Percentiles rank a stretch among this genome's conserved stretches.
Evolutionary conservation across 495 filamentous ascomycete genomes (phyloP).

Genomic region (Penicillium steckii): DNA sequence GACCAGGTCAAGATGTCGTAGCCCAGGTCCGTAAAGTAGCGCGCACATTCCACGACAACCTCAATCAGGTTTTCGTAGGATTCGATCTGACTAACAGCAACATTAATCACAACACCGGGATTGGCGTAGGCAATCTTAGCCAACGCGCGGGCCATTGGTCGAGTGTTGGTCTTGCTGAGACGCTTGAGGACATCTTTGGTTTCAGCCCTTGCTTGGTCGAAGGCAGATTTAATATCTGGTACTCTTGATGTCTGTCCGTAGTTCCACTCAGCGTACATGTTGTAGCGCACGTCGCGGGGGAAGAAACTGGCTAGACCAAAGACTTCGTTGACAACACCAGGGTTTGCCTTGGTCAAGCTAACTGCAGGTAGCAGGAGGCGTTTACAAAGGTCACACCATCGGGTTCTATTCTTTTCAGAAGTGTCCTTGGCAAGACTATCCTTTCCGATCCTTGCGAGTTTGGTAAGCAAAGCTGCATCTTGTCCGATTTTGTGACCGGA

Average conservation of each 20-base stretch:
- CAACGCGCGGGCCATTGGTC: conserved; percentile 76
- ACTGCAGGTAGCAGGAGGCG: conserved; percentile 80
- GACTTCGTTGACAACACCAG: conserved; percentile 78
- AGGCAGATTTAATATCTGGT: conserved; percentile 76
- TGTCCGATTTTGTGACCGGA: conserved; percentile 85
- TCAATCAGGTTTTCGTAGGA: conserved; percentile 90
- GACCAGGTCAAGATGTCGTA: conserved; percentile 93
- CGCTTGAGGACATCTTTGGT: conserved; percentile 82
- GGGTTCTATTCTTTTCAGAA: conserved; percentile 63
- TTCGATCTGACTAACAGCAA: conserved; percentile 84
- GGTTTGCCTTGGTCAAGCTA: conserved; percentile 78
- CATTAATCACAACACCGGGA: conserved; percentile 87
- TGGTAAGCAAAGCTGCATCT: conserved; percentile 73
- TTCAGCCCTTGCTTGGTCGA: conserved; percentile 70
- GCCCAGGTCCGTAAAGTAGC: conserved; percentile 87
- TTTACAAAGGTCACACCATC: conserved; percentile 81
- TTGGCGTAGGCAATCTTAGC: conserved; percentile 85
- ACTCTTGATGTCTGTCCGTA: conserved; percentile 70
- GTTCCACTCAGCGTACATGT: conserved; percentile 92
- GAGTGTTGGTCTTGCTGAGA: conserved; percentile 80
- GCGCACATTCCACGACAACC: conserved; percentile 86
- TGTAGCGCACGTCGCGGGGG: conserved; percentile 73
- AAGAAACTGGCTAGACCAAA: conserved; percentile 79
- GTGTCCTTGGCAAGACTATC: conserved; percentile 67
- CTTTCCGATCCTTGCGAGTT: conserved; percentile 77